A percentile compares a stretch with the other conserved stretches of the same genome.
Evolutionary conservation across 192 early-diverging fungal genomes (phyloP).

Genomic region (Cladochytrium replicatum): DNA sequence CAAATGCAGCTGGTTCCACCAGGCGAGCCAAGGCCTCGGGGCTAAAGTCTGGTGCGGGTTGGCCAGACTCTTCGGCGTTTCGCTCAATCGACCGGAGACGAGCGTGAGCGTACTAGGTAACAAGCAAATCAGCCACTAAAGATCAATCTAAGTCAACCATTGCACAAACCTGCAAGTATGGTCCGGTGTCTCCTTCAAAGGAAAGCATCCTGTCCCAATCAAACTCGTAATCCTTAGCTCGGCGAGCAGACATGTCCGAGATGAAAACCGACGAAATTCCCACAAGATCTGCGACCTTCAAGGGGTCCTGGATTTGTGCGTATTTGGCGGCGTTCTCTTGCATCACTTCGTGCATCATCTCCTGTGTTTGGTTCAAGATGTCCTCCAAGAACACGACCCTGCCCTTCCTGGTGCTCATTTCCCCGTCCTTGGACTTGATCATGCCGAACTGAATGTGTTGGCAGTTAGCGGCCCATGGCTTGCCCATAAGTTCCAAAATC

Average conservation of each 20-base stretch:
- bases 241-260: conserved; percentile 82
- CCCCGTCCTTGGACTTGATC: conserved; percentile 66
- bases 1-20: conserved; percentile 56
- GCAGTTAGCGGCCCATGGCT: conserved; percentile 73
- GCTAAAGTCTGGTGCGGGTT: too few relatives aligned
- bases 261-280: conserved; percentile 88
- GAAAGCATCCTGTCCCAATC: conserved; percentile 84
- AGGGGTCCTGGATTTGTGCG: conserved; percentile 71
- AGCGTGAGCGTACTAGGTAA: conserved; percentile 75
- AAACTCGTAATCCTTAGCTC: conserved; percentile 93
- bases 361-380: conserved; percentile 76
- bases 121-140: not conserved
- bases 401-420: conserved; percentile 93
- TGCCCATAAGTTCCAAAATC: conserved; percentile 69
- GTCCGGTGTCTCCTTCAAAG: conserved; percentile 98
- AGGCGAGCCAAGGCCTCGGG: too few relatives aligned
- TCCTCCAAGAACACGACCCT: conserved; percentile 93
- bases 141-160: not conserved
- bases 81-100: conserved; percentile 94
- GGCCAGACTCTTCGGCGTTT: conserved; percentile 44
- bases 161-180: conserved; percentile 66
- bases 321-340: conserved; percentile 79
- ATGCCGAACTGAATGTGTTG: conserved; percentile 91
- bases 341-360: conserved; percentile 87
- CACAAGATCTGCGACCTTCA: conserved; percentile 70